These are phyloP conservation scores for Tylopilus cervinicoccineus DNA, from an alignment of 768 basidiomycete genomes.

Conservation along the genomic window DNA sequence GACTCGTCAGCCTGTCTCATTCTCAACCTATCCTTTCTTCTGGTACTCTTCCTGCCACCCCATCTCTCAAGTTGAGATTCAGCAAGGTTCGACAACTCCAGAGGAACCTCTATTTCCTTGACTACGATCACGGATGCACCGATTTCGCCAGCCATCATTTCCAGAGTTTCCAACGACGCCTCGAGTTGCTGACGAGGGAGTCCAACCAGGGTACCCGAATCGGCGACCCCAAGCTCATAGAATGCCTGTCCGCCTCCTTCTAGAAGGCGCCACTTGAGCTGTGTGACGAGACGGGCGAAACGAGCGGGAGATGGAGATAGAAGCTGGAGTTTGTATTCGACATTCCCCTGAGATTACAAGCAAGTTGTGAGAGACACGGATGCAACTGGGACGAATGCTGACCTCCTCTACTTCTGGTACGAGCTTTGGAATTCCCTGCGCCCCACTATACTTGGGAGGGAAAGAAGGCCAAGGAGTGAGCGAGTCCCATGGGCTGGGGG, in stretches of 20 bases:
- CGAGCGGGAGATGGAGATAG: conserved; percentile 72
- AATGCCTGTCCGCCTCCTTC: conserved; percentile 83
- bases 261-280: conserved; percentile 91
- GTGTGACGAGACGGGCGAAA: conserved; percentile 83
- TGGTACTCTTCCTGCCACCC: conserved; percentile 36
- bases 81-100: conserved; percentile 38
- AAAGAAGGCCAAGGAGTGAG: conserved; percentile 56
- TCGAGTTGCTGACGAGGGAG: conserved; percentile 71
- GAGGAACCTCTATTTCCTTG: conserved; percentile 80
- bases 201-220: conserved; percentile 85
- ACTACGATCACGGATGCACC: conserved; percentile 90
- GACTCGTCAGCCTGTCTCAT: conserved; percentile 30
- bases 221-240: conserved; percentile 81
- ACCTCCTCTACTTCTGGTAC: conserved; percentile 74
- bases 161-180: conserved; percentile 78
- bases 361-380: not conserved
- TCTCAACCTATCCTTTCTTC: conserved; percentile 31
- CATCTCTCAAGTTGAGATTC: conserved; percentile 31
- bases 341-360: conserved; percentile 56
- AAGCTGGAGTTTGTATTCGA: conserved; percentile 94
- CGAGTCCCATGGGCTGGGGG: conserved; percentile 80
- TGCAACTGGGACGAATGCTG: conserved; percentile 2
- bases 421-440: conserved; percentile 54
- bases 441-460: conserved; percentile 26
- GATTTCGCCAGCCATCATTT: conserved; percentile 92